phyloP scores from a whole-genome alignment of 495 filamentous ascomycete species.

The Mycothermus thermophilus region DNA sequence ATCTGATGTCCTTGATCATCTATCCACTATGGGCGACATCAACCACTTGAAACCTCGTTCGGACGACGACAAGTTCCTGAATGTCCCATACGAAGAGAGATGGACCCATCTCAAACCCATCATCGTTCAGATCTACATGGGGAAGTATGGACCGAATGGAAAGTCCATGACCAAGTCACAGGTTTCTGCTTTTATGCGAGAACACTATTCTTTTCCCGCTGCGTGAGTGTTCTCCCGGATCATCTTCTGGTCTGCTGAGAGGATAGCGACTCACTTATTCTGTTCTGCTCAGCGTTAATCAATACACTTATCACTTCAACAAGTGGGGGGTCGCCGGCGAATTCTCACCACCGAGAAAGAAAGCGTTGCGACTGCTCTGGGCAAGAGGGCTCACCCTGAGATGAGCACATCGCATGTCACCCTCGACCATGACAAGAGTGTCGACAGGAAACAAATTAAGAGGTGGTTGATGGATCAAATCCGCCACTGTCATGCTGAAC shows the following conservation, averaged over 20 bases:
- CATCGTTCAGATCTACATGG: conserved; percentile 24
- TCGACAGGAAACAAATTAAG: conserved; percentile 23
- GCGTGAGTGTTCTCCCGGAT: conserved; percentile 20
- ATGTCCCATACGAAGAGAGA: conserved; percentile 21
- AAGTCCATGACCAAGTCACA: conserved; percentile 5
- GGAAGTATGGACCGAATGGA: conserved; percentile 12
- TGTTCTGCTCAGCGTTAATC: conserved; percentile 15
- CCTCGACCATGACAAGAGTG: conserved; percentile 12
- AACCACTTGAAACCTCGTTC: neutral
- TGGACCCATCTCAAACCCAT: conserved; percentile 26
- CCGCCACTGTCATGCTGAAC: conserved; percentile 6
- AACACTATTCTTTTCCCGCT: conserved; percentile 21
- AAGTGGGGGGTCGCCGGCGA: conserved; percentile 29
- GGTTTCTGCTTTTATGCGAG: conserved; percentile 20
- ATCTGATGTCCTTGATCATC: too few relatives aligned
- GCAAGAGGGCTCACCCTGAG: too few relatives aligned
- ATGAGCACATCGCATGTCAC: conserved; percentile 17
- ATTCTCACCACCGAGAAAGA: conserved; percentile 17
- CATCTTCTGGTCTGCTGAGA: conserved; percentile 1
- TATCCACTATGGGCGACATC: too few relatives aligned
- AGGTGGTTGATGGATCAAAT: conserved; percentile 19
- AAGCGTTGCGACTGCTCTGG: too few relatives aligned
- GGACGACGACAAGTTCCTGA: conserved; percentile 5
- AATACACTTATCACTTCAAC: conserved; percentile 31
- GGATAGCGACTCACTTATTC: conserved; percentile 1